Base-by-base conservation (phyloP, 331 rosid species). In the Malus hybrid region DNA sequence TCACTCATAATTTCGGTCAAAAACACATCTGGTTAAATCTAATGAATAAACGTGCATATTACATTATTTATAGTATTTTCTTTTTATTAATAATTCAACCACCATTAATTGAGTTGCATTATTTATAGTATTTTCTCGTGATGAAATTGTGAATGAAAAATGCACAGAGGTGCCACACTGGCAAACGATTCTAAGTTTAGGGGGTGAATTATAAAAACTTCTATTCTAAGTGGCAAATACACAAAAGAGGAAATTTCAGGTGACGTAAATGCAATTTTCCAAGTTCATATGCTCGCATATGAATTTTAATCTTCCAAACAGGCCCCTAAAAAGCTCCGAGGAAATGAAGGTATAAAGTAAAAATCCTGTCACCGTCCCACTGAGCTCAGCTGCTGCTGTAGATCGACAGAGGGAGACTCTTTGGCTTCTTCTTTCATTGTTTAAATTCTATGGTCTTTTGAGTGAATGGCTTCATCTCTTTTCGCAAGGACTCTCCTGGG, bases 391-490 rank as follows among this genome's bases (percentile, higher is more conserved):
- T 4, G 54, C 65, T n/a, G 67, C 12, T 8, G 69, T 2, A 32
- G 69, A 65, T 19, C 24, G 67, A 59, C 5, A 72, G 16, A 22
- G 65, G 16, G 52, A 56, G 12, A 33, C 42, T n/a, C 19, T 6
- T 42, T 42, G 77, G 14, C 77, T 61, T 62, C 2, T 42, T 62
- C 15, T 73, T 19, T 73, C 50, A 73, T 59, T 73, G 15, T 63
- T 28, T 16, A 52, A 46, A 1, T 29, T 74, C 63, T 46, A 63
- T 63, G 70, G 61, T 64, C 67, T 39, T 52, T 42, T 73, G 80
- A 62, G 56, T 67, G 71, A 78, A 92, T 92, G 96, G 96, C 91
- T 28, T 85, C 96, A 6, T 62, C 93, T 55, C 79, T 85, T 79
- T 70, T 87, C 22, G 54, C 87, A 59, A 85, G 84, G 91, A 75